Conservation (phyloP, 2,329 filamentous ascomycete species). For the Fusarium stilboides region DNA sequence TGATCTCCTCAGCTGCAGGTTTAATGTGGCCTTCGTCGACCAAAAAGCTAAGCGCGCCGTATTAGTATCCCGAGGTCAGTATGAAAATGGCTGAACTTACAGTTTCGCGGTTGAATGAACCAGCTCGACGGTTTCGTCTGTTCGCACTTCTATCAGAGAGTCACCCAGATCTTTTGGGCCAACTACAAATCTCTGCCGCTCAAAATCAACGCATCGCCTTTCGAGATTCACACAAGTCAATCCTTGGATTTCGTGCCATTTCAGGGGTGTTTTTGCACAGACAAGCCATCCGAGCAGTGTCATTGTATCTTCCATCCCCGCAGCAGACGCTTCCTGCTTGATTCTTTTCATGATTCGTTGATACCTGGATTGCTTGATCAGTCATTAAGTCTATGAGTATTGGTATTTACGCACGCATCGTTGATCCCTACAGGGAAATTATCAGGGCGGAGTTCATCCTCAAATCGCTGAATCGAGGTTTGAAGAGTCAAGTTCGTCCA, state of each 20-base stretch:
- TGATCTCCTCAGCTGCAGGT: rapidly evolving
- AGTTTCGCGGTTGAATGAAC: not conserved
- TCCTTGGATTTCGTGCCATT: not conserved
- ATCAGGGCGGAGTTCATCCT: no score
- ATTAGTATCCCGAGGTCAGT: no score
- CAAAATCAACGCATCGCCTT: rapidly evolving
- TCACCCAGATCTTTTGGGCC: not conserved
- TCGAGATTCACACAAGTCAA: rapidly evolving
- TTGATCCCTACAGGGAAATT: no score
- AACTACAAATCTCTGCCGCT: not conserved
- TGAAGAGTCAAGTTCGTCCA: no score
- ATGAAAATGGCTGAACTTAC: no score
- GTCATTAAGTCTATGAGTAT: no score
- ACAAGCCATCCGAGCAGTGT: not conserved
- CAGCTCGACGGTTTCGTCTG: rapidly evolving
- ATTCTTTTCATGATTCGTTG: not conserved
- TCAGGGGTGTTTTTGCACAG: not conserved
- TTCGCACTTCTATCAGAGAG: rapidly evolving
- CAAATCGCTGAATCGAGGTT: no score
- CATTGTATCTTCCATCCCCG: no score
- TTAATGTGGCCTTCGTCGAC: rapidly evolving
- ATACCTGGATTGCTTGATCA: no score
- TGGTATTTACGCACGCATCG: no score
- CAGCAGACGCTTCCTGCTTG: rapidly evolving
- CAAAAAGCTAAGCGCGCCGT: no score